phyloP scores from a whole-genome alignment of 441 rosid genomes.

The Geranium incanum region DNA sequence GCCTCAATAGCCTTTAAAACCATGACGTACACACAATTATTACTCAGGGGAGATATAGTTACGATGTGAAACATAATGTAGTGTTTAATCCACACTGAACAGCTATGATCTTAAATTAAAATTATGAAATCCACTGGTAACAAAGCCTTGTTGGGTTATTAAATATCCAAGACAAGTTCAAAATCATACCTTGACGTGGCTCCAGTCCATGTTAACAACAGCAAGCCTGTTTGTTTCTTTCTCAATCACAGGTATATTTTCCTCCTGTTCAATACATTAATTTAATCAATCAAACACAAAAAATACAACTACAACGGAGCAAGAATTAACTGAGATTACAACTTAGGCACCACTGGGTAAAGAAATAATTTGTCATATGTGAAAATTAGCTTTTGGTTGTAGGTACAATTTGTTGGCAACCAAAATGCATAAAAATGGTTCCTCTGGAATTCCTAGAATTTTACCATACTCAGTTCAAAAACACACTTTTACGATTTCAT shows the following conservation, averaged over 20 bases:
- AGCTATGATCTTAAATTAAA: not conserved
- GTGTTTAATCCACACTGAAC: not conserved
- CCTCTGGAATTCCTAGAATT: no score
- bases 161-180: not conserved
- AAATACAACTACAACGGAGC: not conserved
- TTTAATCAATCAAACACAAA: not conserved
- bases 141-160: not conserved
- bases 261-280: slow-evolving; percentile 38
- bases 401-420: not conserved
- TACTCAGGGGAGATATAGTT: not conserved
- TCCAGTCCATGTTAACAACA: slow-evolving; percentile 85
- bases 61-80: not conserved
- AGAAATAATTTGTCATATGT: not conserved
- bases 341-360: not conserved
- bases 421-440: no score
- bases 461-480: no score
- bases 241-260: slow-evolving; percentile 46
- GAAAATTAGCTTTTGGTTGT: not conserved
- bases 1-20: no score
- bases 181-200: slow-evolving; percentile 63
- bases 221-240: slow-evolving; percentile 82
- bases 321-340: not conserved
- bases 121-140: not conserved
- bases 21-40: no score
- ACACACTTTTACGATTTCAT: not conserved